phyloP scores from a whole-genome alignment of 2,329 filamentous ascomycete species.

The Xylaria digitata region DNA sequence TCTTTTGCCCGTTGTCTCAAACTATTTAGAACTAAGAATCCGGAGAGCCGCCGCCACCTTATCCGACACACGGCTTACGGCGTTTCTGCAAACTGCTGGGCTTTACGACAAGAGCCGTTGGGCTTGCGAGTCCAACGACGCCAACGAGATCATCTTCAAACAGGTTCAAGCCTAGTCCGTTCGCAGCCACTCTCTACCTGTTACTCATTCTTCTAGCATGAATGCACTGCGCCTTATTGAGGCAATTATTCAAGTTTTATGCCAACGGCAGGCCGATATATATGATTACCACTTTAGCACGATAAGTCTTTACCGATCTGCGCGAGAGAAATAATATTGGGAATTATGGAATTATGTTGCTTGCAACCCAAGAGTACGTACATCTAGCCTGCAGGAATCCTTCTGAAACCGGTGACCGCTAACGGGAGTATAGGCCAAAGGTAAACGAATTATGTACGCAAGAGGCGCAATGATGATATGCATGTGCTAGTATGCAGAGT shows the following conservation, averaged over 20 bases:
- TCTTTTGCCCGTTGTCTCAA: constrained; percentile 29
- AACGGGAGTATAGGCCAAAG: neutral
- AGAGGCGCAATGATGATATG: neutral
- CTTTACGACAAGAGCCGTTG: constrained; percentile 28
- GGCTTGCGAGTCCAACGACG: constrained; percentile 9
- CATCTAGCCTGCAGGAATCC: neutral
- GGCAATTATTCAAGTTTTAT: neutral
- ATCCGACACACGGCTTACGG: constrained; percentile 1
- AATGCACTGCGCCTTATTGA: neutral
- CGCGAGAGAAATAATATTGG: neutral
- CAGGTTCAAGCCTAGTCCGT: constrained; percentile 6
- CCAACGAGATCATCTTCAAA: constrained; percentile 31
- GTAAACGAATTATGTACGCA: neutral
- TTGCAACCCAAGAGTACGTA: neutral
- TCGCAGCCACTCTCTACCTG: neutral
- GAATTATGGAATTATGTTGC: neutral
- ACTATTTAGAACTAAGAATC: constrained; percentile 34
- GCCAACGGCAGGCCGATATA: neutral
- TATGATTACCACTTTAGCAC: neutral
- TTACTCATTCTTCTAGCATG: neutral
- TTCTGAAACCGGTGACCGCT: neutral
- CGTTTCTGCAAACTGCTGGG: constrained; percentile 12
- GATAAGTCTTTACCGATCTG: neutral
- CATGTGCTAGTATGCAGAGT: too few species aligned
- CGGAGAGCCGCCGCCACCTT: constrained; percentile 33